Evolutionary conservation across 306 rosid genomes (phyloP), one percentile per base, ranked within the genome.

Genomic region (Dicorynia guianensis): DNA sequence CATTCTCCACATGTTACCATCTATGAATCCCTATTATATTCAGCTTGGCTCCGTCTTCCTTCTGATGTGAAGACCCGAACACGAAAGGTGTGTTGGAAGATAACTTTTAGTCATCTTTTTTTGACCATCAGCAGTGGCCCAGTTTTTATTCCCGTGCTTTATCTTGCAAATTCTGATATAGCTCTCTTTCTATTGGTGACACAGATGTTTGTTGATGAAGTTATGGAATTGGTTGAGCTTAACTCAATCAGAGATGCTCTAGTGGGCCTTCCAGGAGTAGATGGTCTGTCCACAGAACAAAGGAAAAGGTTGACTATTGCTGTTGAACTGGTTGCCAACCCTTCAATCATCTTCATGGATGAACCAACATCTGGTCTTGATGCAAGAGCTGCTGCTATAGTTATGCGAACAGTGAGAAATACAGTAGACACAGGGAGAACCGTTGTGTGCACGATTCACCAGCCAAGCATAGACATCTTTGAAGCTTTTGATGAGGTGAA

Each of bases 21-120:
- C 5, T 76, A 75, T 11, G 93, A 89, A 49, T 89, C 93, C 3
- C 52, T 89, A 4, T 43, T 75, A 76, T 89, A 77, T 62, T 86
- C 93, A 11, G 93, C 93, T 12, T 69, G 93, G 93, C 79, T 89
- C 30, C 89, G 93, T n/a, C 80, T 87, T 73, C 81, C 88, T 35
- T 56, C 69, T 73, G 56, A 69, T 81, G 67, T 78, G 9, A 71
- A 19, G 0, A 4, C 14, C 6, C 43, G 63, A 71, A 71, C n/a
- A 9, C 35, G 81, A 63, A 78, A 70, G 77, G 77, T 78, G 4
- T 19, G 47, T 5, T 39, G 7, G 14, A 59, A 46, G 2, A 25
- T n/a, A 7, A 15, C 19, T n/a, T 33, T 4, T 46, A 3, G 5
- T 60, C 67, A n/a, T 59, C 44, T 2, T 40, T 40, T 40, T 10